Conservation (phyloP, 2,329 filamentous ascomycete genomes). For the Aspergillus proliferans region DNA sequence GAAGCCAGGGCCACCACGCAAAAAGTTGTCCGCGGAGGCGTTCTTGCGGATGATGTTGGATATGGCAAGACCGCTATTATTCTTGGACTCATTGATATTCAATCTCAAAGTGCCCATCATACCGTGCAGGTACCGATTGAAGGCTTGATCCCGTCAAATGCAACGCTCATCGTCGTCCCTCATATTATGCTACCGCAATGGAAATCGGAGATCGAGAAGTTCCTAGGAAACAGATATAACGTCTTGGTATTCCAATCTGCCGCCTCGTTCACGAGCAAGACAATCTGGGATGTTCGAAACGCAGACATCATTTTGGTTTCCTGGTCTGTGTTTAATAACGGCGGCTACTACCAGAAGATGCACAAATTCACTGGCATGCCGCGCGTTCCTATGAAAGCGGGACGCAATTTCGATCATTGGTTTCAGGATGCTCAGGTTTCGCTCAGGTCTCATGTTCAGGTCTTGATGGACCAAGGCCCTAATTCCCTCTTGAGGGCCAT, state of each 20-base stretch:
- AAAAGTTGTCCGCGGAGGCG: conserved; percentile 48
- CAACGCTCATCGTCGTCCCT: conserved; percentile 57
- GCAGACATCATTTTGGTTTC: conserved; percentile 53
- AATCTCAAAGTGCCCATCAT: conserved; percentile 26
- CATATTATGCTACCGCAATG: conserved; percentile 53
- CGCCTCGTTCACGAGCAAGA: conserved; percentile 35
- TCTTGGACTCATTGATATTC: conserved; percentile 50
- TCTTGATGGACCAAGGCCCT: conserved; percentile 27
- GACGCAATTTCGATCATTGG: conserved; percentile 51
- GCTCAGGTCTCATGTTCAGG: conserved; percentile 38
- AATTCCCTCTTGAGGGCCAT: conserved; percentile 26
- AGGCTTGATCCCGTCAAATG: conserved; percentile 42
- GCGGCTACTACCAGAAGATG: conserved; percentile 45
- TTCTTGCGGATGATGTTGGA: conserved; percentile 59
- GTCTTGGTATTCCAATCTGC: conserved; percentile 42
- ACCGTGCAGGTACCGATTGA: conserved; percentile 3
- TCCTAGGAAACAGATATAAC: conserved; percentile 38
- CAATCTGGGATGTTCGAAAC: conserved; percentile 40
- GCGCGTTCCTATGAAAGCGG: conserved; percentile 32
- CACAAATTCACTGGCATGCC: conserved; percentile 47
- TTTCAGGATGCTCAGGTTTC: conserved; percentile 39
- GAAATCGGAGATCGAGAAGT: conserved; percentile 49
- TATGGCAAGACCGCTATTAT: conserved; percentile 62
- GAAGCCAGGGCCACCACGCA: conserved; percentile 43
- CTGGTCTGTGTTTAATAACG: conserved; percentile 44